These are phyloP conservation scores for Plantago rigida DNA, from an alignment of 305 asterid species.

Conservation along the genomic window DNA sequence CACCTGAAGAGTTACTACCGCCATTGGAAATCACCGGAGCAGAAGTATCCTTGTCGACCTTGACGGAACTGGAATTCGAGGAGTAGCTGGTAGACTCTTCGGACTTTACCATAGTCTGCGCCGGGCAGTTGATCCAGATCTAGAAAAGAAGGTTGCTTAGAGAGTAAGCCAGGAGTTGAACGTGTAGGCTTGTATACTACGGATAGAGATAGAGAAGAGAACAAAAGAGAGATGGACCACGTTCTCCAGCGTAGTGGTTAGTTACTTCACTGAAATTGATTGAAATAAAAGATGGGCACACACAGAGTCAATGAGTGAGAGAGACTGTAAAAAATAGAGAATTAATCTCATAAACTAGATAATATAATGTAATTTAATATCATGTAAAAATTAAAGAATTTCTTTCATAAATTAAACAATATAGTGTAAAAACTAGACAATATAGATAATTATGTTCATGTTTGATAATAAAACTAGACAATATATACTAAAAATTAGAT, in stretches of 20 bases:
- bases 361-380: no score
- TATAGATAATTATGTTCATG: no score
- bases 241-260: background rate
- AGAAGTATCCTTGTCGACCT: slow-evolving; percentile 25
- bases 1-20: slow-evolving; percentile 31
- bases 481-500: no score
- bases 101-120: slow-evolving; percentile 29
- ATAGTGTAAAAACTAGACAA: no score
- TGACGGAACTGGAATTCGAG: slow-evolving; percentile 29
- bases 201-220: background rate
- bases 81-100: slow-evolving; percentile 26
- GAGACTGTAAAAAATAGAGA: background rate
- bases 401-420: no score
- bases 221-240: background rate
- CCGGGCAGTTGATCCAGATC: slow-evolving; percentile 34
- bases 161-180: background rate
- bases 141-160: slow-evolving; percentile 17
- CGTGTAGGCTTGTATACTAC: slow-evolving; percentile 1
- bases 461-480: no score
- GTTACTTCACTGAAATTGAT: background rate
- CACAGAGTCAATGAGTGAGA: no score
- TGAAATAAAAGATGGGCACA: background rate
- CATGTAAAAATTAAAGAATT: no score
- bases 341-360: no score
- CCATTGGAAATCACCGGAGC: slow-evolving; percentile 26